phyloP scores from a whole-genome alignment of 306 rosid genomes.

The Cicer chorassanicum region DNA sequence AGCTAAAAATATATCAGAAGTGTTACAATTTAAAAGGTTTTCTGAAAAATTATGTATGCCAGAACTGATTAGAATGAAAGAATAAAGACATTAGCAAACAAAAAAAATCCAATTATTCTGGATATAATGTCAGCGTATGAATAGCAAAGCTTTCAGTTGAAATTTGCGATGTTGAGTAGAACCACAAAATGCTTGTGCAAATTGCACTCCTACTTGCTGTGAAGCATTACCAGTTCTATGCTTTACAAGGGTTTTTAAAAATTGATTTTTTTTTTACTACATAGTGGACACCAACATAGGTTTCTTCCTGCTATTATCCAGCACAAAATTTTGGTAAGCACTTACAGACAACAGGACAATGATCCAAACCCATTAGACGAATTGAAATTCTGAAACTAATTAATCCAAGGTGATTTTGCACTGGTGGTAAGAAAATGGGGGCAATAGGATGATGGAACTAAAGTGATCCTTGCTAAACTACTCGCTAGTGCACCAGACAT shows the following conservation, averaged over 20 bases:
- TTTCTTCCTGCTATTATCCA: slow-evolving; percentile 13
- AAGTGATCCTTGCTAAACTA: slow-evolving; percentile 19
- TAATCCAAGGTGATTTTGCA: slow-evolving; percentile 1
- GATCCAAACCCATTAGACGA: slow-evolving; percentile 1
- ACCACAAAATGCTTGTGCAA: slow-evolving; percentile 30
- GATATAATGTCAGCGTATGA: slow-evolving; percentile 3
- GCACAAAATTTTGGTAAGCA: neutral
- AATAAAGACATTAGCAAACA: slow-evolving; percentile 26
- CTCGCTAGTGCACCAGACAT: slow-evolving; percentile 21
- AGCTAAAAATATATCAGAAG: slow-evolving; percentile 25
- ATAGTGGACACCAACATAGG: neutral
- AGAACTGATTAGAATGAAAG: slow-evolving; percentile 12
- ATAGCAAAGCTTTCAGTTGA: slow-evolving; percentile 3
- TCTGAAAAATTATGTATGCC: neutral
- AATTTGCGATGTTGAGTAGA: slow-evolving; percentile 24
- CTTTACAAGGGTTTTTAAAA: slow-evolving; percentile 4
- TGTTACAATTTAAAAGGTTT: slow-evolving; percentile 27
- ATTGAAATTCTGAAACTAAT: slow-evolving; percentile 1
- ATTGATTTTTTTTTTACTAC: neutral
- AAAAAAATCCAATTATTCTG: neutral
- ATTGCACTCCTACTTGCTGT: slow-evolving; percentile 14
- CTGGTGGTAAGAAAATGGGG: neutral
- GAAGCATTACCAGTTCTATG: slow-evolving; percentile 4
- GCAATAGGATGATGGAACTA: neutral
- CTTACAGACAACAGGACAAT: neutral